Evolutionary conservation across 768 basidiomycete genomes (phyloP).

Genomic region (Collybia sordida): DNA sequence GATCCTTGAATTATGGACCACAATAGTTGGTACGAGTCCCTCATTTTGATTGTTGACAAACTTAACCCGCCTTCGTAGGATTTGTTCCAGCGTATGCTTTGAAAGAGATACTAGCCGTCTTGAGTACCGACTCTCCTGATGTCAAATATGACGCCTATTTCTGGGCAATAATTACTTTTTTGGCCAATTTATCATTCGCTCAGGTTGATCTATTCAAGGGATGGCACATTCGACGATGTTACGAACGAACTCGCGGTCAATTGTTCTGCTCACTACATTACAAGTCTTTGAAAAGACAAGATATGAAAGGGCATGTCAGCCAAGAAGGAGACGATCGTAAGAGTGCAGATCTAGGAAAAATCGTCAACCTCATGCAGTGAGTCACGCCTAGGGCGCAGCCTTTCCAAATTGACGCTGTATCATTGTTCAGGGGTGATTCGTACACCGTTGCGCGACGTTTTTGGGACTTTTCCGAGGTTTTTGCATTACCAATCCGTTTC

Average conservation of each 20-base stretch:
- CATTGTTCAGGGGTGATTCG: constrained; percentile 54
- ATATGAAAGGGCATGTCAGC: constrained; percentile 49
- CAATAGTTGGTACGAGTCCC: constrained; percentile 41
- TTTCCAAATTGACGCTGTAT: constrained; percentile 2
- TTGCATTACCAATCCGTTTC: constrained; percentile 61
- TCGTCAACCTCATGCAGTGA: constrained; percentile 76
- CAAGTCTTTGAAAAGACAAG: constrained; percentile 62
- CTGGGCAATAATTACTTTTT: constrained; percentile 59
- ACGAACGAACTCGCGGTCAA: constrained; percentile 71
- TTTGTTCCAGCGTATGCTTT: constrained; percentile 69
- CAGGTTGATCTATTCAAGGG: constrained; percentile 60
- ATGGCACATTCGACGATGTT: constrained; percentile 71
- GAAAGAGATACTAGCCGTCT: constrained; percentile 54
- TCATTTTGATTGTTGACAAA: background rate
- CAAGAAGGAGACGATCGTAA: constrained; percentile 35
- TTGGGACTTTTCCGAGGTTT: constrained; percentile 71
- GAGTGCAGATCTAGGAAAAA: constrained; percentile 64
- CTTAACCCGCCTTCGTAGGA: constrained; percentile 32
- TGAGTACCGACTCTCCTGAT: constrained; percentile 42
- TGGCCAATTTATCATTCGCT: constrained; percentile 66
- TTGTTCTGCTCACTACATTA: constrained; percentile 70
- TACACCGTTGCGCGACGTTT: constrained; percentile 72
- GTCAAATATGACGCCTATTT: constrained; percentile 48
- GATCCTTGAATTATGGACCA: constrained; percentile 58
- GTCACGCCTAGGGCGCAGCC: background rate